phyloP scores from a whole-genome alignment of 1,139 yeast species.

The Nakaseomyces delphensis region DNA sequence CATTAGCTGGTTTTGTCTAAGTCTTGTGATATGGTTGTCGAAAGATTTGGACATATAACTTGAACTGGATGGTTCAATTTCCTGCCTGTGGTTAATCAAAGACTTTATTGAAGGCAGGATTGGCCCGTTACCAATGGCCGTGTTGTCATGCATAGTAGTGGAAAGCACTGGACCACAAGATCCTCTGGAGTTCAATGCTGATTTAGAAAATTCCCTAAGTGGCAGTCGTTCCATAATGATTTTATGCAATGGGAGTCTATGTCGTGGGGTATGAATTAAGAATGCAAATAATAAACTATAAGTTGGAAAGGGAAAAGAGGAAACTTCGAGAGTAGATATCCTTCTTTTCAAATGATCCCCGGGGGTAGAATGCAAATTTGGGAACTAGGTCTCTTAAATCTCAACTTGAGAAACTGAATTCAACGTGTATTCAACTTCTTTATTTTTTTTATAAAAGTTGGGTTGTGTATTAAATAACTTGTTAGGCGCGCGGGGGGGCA shows the following conservation, averaged over 20 bases:
- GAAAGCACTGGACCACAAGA: not conserved
- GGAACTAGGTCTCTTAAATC: too few species aligned
- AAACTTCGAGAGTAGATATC: too few species aligned
- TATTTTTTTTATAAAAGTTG: not conserved
- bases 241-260: not conserved
- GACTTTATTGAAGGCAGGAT: slow-evolving; percentile 6
- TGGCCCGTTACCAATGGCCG: not conserved
- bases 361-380: too few species aligned
- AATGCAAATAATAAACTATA: not conserved
- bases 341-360: too few species aligned
- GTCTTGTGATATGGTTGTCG: not conserved
- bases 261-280: not conserved
- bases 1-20: not conserved
- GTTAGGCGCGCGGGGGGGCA: too few species aligned
- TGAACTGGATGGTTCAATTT: not conserved
- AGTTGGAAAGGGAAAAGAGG: not conserved
- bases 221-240: slow-evolving; percentile 14
- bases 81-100: slow-evolving; percentile 2
- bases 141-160: not conserved
- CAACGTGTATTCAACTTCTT: too few species aligned
- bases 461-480: not conserved
- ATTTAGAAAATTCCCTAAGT: slow-evolving; percentile 22
- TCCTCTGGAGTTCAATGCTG: slow-evolving; percentile 19
- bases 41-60: slow-evolving; percentile 1
- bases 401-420: too few species aligned